A percentile compares a stretch with the other conserved stretches of the same genome.
Evolutionary conservation across 2,329 filamentous ascomycete genomes (phyloP).

Genomic region (Colletotrichum tropicicola): DNA sequence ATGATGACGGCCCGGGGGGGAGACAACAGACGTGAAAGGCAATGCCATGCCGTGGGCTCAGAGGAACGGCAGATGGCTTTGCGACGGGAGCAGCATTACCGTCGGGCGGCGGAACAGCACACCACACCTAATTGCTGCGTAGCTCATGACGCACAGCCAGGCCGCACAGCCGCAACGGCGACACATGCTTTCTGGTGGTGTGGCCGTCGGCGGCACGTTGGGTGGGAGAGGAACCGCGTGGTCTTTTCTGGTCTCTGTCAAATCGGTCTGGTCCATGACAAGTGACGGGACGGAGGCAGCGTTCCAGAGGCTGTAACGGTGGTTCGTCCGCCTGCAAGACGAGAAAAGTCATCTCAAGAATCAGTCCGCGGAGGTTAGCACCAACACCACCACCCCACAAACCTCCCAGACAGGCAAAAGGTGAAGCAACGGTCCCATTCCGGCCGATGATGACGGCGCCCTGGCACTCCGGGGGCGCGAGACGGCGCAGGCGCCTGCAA

Average conservation of each 20-base stretch:
- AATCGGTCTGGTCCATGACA: background rate
- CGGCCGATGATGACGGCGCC: too few relatives aligned
- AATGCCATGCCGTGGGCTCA: background rate
- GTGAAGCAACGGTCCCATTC: too few relatives aligned
- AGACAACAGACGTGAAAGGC: background rate
- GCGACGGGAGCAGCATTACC: background rate
- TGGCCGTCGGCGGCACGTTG: background rate
- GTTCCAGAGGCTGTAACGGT: conserved; percentile 4
- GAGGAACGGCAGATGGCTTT: conserved; percentile 1
- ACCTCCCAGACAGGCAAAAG: too few relatives aligned
- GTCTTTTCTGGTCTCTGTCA: background rate
- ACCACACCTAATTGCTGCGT: background rate
- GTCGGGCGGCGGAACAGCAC: background rate
- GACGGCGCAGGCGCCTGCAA: too few relatives aligned
- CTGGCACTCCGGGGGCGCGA: too few relatives aligned
- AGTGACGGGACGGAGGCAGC: background rate
- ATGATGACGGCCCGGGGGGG: conserved; percentile 18
- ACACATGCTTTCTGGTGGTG: background rate
- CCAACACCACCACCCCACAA: too few relatives aligned
- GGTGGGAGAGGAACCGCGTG: background rate
- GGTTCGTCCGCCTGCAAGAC: conserved; percentile 10
- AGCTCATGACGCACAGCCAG: background rate
- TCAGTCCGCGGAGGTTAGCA: too few relatives aligned
- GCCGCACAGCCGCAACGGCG: background rate
- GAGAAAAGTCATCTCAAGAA: conserved; percentile 16